These are phyloP conservation scores for Cenchrus americanus DNA, from an alignment of 176 grass and related monocot species.

Conservation along the genomic window DNA sequence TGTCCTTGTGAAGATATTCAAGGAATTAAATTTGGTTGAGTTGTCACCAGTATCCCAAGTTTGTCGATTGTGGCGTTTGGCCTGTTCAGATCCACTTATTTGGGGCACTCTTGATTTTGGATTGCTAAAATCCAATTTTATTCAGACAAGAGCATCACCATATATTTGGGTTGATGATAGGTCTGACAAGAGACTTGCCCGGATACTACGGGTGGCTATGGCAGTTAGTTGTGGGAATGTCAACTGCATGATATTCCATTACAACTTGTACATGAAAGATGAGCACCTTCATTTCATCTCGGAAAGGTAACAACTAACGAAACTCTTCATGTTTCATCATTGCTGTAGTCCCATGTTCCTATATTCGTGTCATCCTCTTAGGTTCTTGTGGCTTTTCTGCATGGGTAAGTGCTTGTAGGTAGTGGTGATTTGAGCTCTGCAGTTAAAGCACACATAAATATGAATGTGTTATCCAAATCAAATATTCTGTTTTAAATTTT, in stretches of 20 bases:
- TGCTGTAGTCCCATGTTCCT: constrained; percentile 2
- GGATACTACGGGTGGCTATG: constrained; percentile 81
- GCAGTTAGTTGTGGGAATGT: constrained; percentile 72
- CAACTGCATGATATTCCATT: constrained; percentile 91
- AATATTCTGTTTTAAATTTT: background rate
- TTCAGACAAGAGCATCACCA: constrained; percentile 84
- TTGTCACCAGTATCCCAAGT: constrained; percentile 84
- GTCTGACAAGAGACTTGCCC: constrained; percentile 80
- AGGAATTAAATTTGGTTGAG: constrained; percentile 90
- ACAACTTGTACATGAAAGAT: constrained; percentile 97
- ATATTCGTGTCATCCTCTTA: background rate
- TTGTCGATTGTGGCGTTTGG: constrained; percentile 74
- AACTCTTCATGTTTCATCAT: constrained; percentile 5
- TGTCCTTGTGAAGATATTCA: constrained; percentile 97
- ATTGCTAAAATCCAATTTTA: constrained; percentile 83
- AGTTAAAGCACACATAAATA: background rate
- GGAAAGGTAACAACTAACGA: constrained; percentile 65
- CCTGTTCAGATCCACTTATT: constrained; percentile 93
- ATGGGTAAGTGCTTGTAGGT: background rate
- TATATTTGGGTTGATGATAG: constrained; percentile 91
- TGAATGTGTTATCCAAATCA: constrained; percentile 10
- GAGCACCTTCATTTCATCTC: constrained; percentile 88
- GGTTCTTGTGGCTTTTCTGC: constrained; percentile 13
- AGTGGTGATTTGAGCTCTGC: background rate
- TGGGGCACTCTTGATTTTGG: constrained; percentile 91